Percentiles rank a stretch among this genome's conserved stretches.
These are phyloP conservation scores for Kwoniella bestiolae DNA, from an alignment of 768 basidiomycete genomes.

Conservation along the genomic window DNA sequence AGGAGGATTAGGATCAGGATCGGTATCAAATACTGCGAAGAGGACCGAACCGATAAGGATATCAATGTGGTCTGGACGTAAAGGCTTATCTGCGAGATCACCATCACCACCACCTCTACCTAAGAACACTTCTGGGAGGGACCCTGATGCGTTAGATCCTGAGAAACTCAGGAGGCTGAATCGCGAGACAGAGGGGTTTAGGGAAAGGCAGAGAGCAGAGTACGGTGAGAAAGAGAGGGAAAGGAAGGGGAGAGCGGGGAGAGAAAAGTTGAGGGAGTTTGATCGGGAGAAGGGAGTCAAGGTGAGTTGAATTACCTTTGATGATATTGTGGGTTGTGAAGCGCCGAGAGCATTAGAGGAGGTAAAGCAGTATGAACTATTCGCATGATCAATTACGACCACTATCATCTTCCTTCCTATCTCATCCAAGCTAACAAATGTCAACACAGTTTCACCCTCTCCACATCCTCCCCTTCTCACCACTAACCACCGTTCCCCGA, in stretches of 20 bases:
- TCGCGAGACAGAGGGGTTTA: slow-evolving; percentile 43
- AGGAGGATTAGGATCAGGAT: slow-evolving; percentile 40
- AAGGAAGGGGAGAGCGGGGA: slow-evolving; percentile 44
- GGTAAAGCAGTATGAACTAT: no score
- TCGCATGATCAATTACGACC: no score
- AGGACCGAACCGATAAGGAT: slow-evolving; percentile 44
- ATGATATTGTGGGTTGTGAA: not conserved
- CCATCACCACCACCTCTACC: slow-evolving; percentile 49
- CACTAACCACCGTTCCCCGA: slow-evolving; percentile 44
- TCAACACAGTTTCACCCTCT: slow-evolving; percentile 54
- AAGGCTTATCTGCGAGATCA: slow-evolving; percentile 43
- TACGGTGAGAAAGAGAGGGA: slow-evolving; percentile 46
- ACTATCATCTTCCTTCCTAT: no score
- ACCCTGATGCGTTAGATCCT: slow-evolving; percentile 44
- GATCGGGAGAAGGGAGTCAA: slow-evolving; percentile 47
- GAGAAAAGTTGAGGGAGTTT: slow-evolving; percentile 43
- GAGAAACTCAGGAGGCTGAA: slow-evolving; percentile 41
- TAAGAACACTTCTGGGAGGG: slow-evolving; percentile 21
- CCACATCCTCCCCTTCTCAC: slow-evolving; percentile 46
- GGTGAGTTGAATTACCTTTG: slow-evolving; percentile 33
- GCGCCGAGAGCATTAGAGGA: no score
- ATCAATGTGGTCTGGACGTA: slow-evolving; percentile 46
- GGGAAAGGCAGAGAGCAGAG: slow-evolving; percentile 40
- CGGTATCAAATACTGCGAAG: not conserved
- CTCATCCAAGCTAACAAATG: not conserved